Evolutionary conservation across 768 basidiomycete genomes (phyloP), one percentile per base, ranked within the genome.

Genomic region (Rhizopogon sp.): DNA sequence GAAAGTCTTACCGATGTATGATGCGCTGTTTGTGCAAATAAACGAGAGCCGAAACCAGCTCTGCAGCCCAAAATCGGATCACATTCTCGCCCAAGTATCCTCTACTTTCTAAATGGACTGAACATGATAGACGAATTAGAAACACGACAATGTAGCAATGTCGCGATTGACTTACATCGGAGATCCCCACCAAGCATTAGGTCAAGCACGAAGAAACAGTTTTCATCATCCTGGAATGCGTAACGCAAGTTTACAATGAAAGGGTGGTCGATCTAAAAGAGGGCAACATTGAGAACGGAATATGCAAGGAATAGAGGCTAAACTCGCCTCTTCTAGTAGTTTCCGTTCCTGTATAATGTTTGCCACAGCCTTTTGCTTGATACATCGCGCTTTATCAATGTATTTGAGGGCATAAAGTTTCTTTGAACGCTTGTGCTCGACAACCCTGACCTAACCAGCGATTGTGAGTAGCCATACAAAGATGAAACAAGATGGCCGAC

Each of bases 191-290:
- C 95, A 1, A 97, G 76, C 94, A 97, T 97, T 46, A 98, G 80
- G 70, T 98, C 96, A 54, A 98, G 76, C 6, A 98, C 94, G 73
- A 98, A 97, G 78, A 98, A 98, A 64, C 96, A 96, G 69, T 97
- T 96, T 60, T 90, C 87, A 62, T 97, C 95, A 66, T 98, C 95
- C 69, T 98, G 95, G 70, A 98, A 98, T 5, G 95, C 95, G 67
- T 95, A 97, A 39, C 92, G 87, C 61, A 96, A 69, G 70, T 95
- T 95, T 57, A 92, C 90, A 44, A 95, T 74, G 66, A 92, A 95
- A 20, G 91, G 84, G 64, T 94, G 90, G 68, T 94, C 89, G 60
- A 97, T 85, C 88, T 91, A 61, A 31, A 25, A 39, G 56, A 28
- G 16, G 52, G 37, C 8, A 31, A 33, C 42, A 37, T 56, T 25